These are phyloP conservation scores for Citrus inodora DNA, from an alignment of 345 rosid species.

Conservation along the genomic window DNA sequence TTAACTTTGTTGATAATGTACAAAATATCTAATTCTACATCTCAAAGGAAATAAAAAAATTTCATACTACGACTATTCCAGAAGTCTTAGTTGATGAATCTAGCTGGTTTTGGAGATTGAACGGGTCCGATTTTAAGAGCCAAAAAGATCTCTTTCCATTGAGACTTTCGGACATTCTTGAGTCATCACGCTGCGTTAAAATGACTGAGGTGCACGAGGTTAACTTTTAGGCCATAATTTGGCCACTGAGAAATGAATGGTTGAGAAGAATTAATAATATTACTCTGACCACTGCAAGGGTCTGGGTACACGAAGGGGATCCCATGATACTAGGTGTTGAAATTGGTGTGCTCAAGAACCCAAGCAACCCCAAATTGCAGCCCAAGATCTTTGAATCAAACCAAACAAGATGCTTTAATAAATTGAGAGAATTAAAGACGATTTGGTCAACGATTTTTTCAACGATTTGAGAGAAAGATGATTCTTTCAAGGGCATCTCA, in stretches of 20 bases:
- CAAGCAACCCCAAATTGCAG: no score
- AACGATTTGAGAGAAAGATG: not conserved
- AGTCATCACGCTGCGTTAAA: not conserved
- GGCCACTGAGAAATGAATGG: conserved; percentile 5
- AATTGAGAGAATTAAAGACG: not conserved
- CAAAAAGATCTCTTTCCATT: conserved; percentile 1
- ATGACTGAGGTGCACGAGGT: not conserved
- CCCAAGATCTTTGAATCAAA: no score
- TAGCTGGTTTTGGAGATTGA: not conserved
- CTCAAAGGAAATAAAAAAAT: not conserved
- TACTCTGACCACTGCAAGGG: conserved; percentile 1
- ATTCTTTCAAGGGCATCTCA: conserved; percentile 35
- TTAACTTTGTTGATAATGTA: no score
- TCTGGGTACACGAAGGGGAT: not conserved
- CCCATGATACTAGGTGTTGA: not conserved
- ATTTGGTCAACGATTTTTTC: conserved; percentile 38
- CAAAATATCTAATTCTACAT: no score
- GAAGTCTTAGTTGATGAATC: conserved; percentile 8
- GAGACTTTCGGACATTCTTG: not conserved
- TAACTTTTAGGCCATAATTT: not conserved
- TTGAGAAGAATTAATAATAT: not conserved
- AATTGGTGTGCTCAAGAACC: no score
- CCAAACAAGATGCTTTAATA: not conserved
- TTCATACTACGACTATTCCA: not conserved
- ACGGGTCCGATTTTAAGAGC: conserved; percentile 23